Percentiles rank a stretch among this genome's conserved stretches.
phyloP scores from a whole-genome alignment of 1,139 yeast species.

The Meyerozyma guilliermondii region DNA sequence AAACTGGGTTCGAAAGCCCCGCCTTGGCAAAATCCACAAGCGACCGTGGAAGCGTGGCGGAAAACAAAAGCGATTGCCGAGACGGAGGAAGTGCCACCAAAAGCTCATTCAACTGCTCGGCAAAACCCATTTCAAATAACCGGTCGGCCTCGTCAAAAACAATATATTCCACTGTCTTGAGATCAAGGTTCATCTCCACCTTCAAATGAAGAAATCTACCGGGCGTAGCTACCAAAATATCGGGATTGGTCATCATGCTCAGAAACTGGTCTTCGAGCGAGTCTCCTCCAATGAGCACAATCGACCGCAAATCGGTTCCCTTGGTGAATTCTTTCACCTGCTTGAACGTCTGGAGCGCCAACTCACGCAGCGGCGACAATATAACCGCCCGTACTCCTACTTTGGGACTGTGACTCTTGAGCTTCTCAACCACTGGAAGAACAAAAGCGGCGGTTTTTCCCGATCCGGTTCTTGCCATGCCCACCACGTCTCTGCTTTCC shows the following conservation, averaged over 20 bases:
- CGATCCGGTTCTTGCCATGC: constrained; percentile 99
- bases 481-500: constrained; percentile 91
- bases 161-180: constrained; percentile 78
- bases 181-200: constrained; percentile 88
- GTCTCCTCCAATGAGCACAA: constrained; percentile 92
- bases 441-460: constrained; percentile 98
- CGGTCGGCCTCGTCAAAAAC: constrained; percentile 99
- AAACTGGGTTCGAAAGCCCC: constrained; percentile 85
- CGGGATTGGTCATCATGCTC: constrained; percentile 91
- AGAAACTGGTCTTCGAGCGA: constrained; percentile 93
- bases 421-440: constrained; percentile 84
- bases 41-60: constrained; percentile 91
- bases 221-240: constrained; percentile 93
- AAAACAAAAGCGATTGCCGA: constrained; percentile 84
- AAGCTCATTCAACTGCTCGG: constrained; percentile 89
- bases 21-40: constrained; percentile 97
- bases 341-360: constrained; percentile 87
- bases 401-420: constrained; percentile 78
- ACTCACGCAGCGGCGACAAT: constrained; percentile 88
- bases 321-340: constrained; percentile 84
- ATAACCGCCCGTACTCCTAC: constrained; percentile 88
- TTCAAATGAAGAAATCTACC: constrained; percentile 95
- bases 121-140: constrained; percentile 94
- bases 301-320: constrained; percentile 79
- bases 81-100: constrained; percentile 75